phyloP scores from a whole-genome alignment of 2,329 filamentous ascomycete species.

The Akanthomyces lecanii region DNA sequence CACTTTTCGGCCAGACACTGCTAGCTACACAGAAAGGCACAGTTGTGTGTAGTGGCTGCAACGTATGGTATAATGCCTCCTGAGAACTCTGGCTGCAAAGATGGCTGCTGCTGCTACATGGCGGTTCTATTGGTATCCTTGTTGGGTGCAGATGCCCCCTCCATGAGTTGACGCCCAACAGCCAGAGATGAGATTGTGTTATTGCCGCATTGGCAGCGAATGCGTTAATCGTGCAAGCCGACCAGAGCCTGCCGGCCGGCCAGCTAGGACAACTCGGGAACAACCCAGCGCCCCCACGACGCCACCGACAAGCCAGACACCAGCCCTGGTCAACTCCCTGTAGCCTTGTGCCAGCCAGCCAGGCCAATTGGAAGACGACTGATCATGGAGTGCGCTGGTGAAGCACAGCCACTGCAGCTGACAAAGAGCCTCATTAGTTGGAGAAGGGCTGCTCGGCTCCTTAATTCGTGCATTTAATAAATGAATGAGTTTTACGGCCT shows the following conservation, averaged over 20 bases:
- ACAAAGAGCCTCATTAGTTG: slow-evolving; percentile 1
- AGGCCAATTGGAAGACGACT: not conserved
- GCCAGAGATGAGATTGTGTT: not conserved
- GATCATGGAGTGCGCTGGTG: not conserved
- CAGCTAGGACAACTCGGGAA: not conserved
- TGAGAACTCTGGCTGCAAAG: no score
- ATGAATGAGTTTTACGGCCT: not conserved
- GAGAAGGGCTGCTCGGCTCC: not conserved
- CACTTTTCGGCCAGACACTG: not conserved
- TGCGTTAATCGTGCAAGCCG: not conserved
- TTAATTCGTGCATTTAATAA: not conserved
- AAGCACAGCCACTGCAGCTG: slow-evolving; percentile 7
- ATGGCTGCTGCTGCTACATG: no score
- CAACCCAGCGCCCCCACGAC: slow-evolving; percentile 1
- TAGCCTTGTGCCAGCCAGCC: not conserved
- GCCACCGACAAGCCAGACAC: not conserved
- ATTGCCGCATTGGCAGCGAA: not conserved
- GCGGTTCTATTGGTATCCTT: no score
- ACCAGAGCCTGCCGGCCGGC: not conserved
- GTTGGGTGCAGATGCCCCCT: no score
- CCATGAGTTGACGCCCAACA: not conserved
- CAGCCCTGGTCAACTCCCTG: not conserved
- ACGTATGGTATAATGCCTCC: no score
- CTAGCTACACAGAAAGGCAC: not conserved
- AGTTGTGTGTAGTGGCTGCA: not conserved